Conservation (phyloP, 148 eudicot genomes). For the Arctostaphylos glauca region DNA sequence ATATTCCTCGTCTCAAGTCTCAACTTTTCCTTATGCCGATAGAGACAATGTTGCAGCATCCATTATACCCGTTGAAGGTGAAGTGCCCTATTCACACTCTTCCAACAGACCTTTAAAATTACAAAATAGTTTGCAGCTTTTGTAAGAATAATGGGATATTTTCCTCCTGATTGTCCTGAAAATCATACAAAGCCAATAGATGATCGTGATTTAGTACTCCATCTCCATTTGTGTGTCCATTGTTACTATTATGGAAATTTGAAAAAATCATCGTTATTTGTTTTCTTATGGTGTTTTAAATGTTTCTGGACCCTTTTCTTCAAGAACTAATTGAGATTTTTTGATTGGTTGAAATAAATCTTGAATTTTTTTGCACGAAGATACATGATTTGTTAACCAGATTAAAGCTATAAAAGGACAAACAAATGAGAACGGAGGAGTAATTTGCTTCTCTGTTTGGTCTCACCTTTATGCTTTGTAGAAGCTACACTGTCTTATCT, state of each 20-base stretch:
- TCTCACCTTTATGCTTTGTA: not conserved
- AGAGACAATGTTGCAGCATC: constrained; percentile 58
- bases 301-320: too few species aligned
- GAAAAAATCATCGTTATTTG: too few species aligned
- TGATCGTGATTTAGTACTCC: not conserved
- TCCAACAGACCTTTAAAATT: not conserved
- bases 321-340: too few species aligned
- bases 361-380: too few species aligned
- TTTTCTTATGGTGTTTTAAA: too few species aligned
- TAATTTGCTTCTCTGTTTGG: not conserved
- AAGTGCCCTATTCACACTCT: not conserved
- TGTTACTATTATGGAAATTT: too few species aligned
- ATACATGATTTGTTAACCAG: too few species aligned
- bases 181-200: not conserved
- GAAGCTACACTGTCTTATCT: not conserved
- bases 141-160: not conserved
- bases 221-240: too few species aligned
- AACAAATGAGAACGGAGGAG: too few species aligned
- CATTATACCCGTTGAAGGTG: constrained; percentile 78
- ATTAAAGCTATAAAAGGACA: too few species aligned
- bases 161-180: not conserved
- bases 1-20: constrained; percentile 55
- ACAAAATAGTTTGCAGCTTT: not conserved
- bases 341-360: too few species aligned
- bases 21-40: constrained; percentile 51